Conservation (phyloP, 106 monocot species). For the Xerophyta viscosa region DNA sequence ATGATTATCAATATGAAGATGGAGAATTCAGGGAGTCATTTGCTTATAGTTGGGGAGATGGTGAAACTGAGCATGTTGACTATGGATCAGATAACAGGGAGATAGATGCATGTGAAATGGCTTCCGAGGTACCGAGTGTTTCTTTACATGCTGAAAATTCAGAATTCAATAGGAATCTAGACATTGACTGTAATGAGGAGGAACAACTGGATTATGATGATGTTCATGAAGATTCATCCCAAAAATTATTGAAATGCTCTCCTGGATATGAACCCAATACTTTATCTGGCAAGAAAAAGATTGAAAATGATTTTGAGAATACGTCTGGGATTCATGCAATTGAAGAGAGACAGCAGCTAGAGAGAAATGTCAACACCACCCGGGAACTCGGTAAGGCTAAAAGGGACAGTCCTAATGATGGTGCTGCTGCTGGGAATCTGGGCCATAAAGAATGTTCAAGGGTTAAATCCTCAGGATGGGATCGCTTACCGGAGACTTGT, state of each 20-base stretch:
- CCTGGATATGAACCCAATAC: constrained; percentile 16
- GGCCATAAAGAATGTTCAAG: constrained; percentile 24
- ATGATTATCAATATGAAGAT: constrained; percentile 92
- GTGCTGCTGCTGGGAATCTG: constrained; percentile 18
- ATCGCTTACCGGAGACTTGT: constrained; percentile 37
- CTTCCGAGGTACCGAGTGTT: constrained; percentile 13
- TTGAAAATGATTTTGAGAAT: not conserved
- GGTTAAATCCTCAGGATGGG: constrained; percentile 69
- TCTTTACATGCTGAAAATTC: constrained; percentile 5
- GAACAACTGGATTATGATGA: constrained; percentile 5
- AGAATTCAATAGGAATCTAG: constrained; percentile 1
- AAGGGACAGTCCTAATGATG: not conserved
- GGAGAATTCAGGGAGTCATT: constrained; percentile 81
- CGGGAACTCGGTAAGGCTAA: not conserved
- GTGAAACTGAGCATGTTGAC: constrained; percentile 50
- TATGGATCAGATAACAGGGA: constrained; percentile 51
- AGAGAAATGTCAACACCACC: not conserved
- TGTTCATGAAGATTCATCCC: constrained; percentile 12
- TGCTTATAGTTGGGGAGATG: constrained; percentile 38
- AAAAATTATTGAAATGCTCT: not conserved
- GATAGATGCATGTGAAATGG: constrained; percentile 19
- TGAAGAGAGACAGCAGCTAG: constrained; percentile 3
- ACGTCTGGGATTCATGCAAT: constrained; percentile 2
- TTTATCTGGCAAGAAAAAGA: constrained; percentile 7
- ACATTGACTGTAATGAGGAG: constrained; percentile 7